phyloP scores from a whole-genome alignment of 495 filamentous ascomycete genomes.

The Chaetomium tenue region DNA sequence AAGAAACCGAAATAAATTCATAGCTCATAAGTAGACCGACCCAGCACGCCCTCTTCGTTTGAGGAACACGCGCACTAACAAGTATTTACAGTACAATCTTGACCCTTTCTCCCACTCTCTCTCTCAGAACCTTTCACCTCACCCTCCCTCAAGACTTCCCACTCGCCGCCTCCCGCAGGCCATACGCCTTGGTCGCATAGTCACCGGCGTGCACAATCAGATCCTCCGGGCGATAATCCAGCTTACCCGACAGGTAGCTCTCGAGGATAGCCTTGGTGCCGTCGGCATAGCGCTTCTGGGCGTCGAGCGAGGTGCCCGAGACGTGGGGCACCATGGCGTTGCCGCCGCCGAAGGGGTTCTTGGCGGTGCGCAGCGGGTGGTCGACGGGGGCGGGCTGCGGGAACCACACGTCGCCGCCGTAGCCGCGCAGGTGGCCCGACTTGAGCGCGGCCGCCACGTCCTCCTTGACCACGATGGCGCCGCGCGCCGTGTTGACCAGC shows the following conservation, averaged over 20 bases:
- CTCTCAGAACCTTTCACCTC: not conserved
- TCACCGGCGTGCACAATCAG: constrained; percentile 90
- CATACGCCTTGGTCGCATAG: constrained; percentile 95
- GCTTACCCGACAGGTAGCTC: constrained; percentile 79
- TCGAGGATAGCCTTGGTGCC: constrained; percentile 88
- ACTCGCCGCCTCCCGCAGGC: constrained; percentile 57
- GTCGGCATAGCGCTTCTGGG: constrained; percentile 89
- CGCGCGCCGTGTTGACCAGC: constrained; percentile 98
- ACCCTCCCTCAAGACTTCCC: constrained; percentile 42
- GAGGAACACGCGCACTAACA: not conserved
- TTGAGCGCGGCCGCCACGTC: constrained; percentile 94
- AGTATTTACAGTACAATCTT: constrained; percentile 1
- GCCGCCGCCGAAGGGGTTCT: constrained; percentile 92
- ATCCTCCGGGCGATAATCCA: constrained; percentile 88
- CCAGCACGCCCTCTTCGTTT: not conserved
- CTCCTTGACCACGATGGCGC: constrained; percentile 99
- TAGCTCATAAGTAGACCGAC: constrained; percentile 8
- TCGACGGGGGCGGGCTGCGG: constrained; percentile 90
- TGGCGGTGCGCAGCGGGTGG: constrained; percentile 87
- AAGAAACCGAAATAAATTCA: not conserved
- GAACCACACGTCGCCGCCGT: constrained; percentile 88
- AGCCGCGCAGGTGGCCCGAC: constrained; percentile 90
- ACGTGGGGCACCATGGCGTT: constrained; percentile 99
- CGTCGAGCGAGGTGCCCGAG: constrained; percentile 95
- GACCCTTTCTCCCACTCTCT: too few relatives aligned